phyloP scores from a whole-genome alignment of 2,329 filamentous ascomycete species.

The Diaporthe helianthi region DNA sequence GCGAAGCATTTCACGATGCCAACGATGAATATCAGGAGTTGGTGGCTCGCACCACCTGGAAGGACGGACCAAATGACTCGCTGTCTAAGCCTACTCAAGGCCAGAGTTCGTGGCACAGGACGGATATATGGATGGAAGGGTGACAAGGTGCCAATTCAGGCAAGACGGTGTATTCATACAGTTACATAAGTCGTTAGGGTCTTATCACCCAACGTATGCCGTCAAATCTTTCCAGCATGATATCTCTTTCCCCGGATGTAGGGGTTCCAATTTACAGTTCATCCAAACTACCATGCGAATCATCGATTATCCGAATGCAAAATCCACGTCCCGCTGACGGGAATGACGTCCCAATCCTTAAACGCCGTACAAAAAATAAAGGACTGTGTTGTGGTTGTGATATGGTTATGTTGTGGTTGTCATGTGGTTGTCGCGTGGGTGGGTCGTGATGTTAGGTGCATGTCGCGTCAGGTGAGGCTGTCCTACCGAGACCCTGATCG shows the following conservation, averaged over 20 bases:
- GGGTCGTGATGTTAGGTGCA: neutral
- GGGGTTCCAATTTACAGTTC: conserved; percentile 26
- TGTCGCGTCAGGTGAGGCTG: conserved; percentile 27
- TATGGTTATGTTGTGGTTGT: neutral
- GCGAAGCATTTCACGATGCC: neutral
- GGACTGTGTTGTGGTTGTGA: neutral
- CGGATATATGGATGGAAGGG: too few species aligned
- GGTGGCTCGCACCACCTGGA: neutral
- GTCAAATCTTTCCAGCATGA: conserved; percentile 23
- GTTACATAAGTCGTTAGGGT: conserved; percentile 32
- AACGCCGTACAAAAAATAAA: conserved; percentile 20
- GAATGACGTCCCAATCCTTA: conserved; percentile 3
- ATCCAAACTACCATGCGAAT: conserved; percentile 23
- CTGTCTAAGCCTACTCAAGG: neutral
- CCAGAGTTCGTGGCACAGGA: neutral
- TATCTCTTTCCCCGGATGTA: conserved; percentile 11
- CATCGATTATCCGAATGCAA: conserved; percentile 6
- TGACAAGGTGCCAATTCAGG: neutral
- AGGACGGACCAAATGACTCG: neutral
- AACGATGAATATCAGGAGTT: neutral
- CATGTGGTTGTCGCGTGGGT: neutral
- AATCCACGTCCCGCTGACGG: conserved; percentile 7
- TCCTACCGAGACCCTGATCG: conserved; percentile 31
- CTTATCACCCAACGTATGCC: conserved; percentile 2
- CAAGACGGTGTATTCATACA: conserved; percentile 34